Evolutionary conservation across 164 flowering plant genomes (phyloP).

Genomic region (Vitis amurensis): DNA sequence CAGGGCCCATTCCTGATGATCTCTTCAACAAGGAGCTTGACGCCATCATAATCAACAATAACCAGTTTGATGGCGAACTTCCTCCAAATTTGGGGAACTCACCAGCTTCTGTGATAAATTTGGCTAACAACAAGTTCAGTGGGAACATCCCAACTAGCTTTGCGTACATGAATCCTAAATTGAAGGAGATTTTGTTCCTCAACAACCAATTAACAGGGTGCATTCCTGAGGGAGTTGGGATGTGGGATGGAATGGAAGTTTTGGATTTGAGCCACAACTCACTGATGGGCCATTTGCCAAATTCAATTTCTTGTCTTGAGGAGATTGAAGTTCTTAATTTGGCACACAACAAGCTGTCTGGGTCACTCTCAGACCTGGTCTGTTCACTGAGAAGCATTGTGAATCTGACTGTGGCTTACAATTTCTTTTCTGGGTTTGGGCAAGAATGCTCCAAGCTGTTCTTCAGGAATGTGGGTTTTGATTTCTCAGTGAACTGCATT

Average conservation of each 20-base stretch:
- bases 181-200: constrained; percentile 77
- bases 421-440: constrained; percentile 86
- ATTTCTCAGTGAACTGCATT: constrained; percentile 74
- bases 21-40: constrained; percentile 65
- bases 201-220: constrained; percentile 90
- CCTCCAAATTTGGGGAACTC: constrained; percentile 77
- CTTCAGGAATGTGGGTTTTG: constrained; percentile 59
- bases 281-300: constrained; percentile 80
- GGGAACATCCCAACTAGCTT: constrained; percentile 74
- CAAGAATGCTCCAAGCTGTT: constrained; percentile 54
- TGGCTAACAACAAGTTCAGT: constrained; percentile 77
- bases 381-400: constrained; percentile 60
- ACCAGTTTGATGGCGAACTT: constrained; percentile 66
- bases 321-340: constrained; percentile 74
- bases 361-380: constrained; percentile 61
- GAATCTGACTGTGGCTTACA: constrained; percentile 70
- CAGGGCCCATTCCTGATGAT: constrained; percentile 70
- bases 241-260: constrained; percentile 62
- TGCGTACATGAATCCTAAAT: constrained; percentile 53
- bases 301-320: constrained; percentile 66
- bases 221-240: constrained; percentile 82
- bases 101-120: constrained; percentile 81
- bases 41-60: constrained; percentile 81
- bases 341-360: constrained; percentile 78
- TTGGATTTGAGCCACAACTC: constrained; percentile 81